These are phyloP conservation scores for Paracoccidioides brasiliensis DNA, from an alignment of 2,329 filamentous ascomycete genomes.

Conservation along the genomic window DNA sequence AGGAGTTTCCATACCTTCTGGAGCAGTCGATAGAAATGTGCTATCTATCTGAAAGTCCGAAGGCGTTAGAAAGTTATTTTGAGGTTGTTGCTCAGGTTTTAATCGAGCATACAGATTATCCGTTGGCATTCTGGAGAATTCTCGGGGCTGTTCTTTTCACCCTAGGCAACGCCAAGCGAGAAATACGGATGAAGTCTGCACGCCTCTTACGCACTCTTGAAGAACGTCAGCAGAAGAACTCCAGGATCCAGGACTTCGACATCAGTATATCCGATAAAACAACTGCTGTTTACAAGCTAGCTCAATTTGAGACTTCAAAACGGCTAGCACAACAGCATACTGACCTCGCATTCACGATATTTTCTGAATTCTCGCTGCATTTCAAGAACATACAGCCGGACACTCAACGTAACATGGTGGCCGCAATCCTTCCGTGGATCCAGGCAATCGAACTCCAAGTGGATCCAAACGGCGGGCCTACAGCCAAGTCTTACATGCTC, in stretches of 20 bases:
- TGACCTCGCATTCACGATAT: slow-evolving; percentile 81
- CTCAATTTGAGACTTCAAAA: slow-evolving; percentile 93
- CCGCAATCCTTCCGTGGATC: slow-evolving; percentile 90
- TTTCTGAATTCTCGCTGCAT: slow-evolving; percentile 87
- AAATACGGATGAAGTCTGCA: slow-evolving; percentile 78
- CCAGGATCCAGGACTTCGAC: slow-evolving; percentile 91
- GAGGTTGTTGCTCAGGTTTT: slow-evolving; percentile 81
- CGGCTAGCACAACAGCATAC: slow-evolving; percentile 77
- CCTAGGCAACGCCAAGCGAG: slow-evolving; percentile 78
- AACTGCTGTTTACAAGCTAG: slow-evolving; percentile 91
- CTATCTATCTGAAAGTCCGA: slow-evolving; percentile 66
- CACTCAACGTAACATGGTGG: slow-evolving; percentile 85
- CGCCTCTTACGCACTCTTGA: slow-evolving; percentile 70
- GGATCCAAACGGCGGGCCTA: slow-evolving; percentile 82
- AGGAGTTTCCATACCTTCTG: slow-evolving; percentile 69
- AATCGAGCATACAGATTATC: slow-evolving; percentile 68
- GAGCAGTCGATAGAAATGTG: slow-evolving; percentile 86
- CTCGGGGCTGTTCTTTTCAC: slow-evolving; percentile 82
- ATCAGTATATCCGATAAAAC: slow-evolving; percentile 98
- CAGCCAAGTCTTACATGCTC: slow-evolving; percentile 83
- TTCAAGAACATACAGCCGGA: slow-evolving; percentile 77
- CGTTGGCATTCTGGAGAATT: slow-evolving; percentile 79
- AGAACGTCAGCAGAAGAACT: slow-evolving; percentile 68
- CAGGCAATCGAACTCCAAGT: slow-evolving; percentile 86
- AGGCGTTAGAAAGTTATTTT: slow-evolving; percentile 90